Conservation (phyloP, 306 rosid genomes). For the Pyrus betulifolia region DNA sequence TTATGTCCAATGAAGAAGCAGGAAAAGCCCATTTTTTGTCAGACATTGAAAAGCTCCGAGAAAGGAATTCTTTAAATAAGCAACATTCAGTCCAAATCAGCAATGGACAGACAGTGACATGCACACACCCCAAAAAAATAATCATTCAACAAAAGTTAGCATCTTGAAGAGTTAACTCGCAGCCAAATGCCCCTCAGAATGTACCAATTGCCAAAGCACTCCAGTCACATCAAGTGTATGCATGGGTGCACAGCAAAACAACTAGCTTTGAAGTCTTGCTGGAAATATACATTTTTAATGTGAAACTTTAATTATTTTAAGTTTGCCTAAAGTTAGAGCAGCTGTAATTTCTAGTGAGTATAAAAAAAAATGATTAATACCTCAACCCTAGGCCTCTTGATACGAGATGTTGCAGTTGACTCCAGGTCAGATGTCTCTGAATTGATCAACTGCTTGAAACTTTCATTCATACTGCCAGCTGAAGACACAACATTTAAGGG, state of each 20-base stretch:
- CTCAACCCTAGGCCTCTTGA: constrained; percentile 66
- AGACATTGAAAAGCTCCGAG: not conserved
- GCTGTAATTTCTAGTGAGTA: not conserved
- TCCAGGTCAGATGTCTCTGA: constrained; percentile 64
- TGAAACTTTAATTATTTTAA: not conserved
- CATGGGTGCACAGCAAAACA: not conserved
- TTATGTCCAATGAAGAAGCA: not conserved
- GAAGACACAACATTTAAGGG: constrained; percentile 70
- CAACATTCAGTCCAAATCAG: not conserved
- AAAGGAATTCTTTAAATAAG: not conserved
- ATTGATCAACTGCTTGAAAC: constrained; percentile 42
- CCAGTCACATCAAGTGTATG: not conserved
- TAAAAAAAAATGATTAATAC: constrained; percentile 27
- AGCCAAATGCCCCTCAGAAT: not conserved
- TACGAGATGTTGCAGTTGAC: constrained; percentile 65
- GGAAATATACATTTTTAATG: not conserved
- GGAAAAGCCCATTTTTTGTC: not conserved
- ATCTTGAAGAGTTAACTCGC: not conserved
- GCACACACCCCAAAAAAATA: not conserved
- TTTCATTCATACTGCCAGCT: constrained; percentile 54
- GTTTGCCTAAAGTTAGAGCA: not conserved
- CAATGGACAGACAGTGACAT: not conserved
- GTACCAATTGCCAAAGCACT: not conserved
- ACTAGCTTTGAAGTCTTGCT: not conserved
- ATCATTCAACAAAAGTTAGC: not conserved